Conservation (phyloP, 306 rosid genomes). For the Malus sieversii region DNA sequence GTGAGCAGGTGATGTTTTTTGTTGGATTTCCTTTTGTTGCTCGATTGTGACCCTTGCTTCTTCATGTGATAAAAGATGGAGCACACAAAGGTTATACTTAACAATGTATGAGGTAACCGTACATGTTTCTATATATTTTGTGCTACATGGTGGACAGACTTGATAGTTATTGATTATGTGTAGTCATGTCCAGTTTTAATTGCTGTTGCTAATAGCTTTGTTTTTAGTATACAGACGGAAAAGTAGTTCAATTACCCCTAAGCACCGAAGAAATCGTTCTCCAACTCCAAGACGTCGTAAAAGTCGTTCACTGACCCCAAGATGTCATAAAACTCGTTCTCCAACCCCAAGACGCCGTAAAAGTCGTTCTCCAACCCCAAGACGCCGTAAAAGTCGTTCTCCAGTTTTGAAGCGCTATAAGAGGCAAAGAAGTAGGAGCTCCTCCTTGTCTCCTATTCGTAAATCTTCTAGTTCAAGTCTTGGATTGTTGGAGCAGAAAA, state of each 20-base stretch:
- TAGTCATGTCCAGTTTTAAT: slow-evolving; percentile 7
- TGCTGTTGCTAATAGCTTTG: slow-evolving; percentile 29
- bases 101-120: slow-evolving; percentile 96
- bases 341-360: slow-evolving; percentile 44
- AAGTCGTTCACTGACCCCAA: slow-evolving; percentile 53
- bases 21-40: slow-evolving; percentile 80
- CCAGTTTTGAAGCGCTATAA: slow-evolving; percentile 47
- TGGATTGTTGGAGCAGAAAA: slow-evolving; percentile 69
- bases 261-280: slow-evolving; percentile 14
- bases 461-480: slow-evolving; percentile 72
- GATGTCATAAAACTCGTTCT: slow-evolving; percentile 48
- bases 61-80: slow-evolving; percentile 94
- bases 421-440: slow-evolving; percentile 71
- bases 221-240: slow-evolving; percentile 57
- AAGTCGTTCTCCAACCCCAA: slow-evolving; percentile 44
- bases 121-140: slow-evolving; percentile 46
- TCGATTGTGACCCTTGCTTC: slow-evolving; percentile 90
- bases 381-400: slow-evolving; percentile 64
- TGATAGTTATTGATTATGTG: slow-evolving; percentile 18
- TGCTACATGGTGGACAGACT: slow-evolving; percentile 55
- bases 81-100: slow-evolving; percentile 86
- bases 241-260: slow-evolving; percentile 67
- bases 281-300: slow-evolving; percentile 29
- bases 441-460: slow-evolving; percentile 65
- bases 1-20: slow-evolving; percentile 84